A percentile compares a stretch with the other conserved stretches of the same genome.
Conservation (phyloP, 208 protist species). For the Leishmania martiniquensis region DNA sequence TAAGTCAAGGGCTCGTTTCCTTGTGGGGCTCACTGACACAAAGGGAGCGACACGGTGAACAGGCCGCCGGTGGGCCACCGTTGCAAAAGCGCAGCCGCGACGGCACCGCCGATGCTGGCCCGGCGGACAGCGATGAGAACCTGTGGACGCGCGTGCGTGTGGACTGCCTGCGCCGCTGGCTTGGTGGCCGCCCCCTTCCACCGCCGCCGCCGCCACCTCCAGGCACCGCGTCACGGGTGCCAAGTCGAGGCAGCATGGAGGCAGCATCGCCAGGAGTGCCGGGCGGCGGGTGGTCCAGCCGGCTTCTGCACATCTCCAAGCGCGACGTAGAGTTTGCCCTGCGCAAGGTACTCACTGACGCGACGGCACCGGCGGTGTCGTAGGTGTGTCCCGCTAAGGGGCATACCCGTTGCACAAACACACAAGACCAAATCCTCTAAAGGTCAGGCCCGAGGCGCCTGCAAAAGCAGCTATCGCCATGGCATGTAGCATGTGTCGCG, state of each 20-base stretch:
- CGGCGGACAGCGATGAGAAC: not conserved
- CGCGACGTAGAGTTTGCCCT: slow-evolving; percentile 63
- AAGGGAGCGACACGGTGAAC: not conserved
- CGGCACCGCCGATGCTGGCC: not conserved
- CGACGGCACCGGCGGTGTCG: not conserved
- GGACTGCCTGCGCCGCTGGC: slow-evolving; percentile 4
- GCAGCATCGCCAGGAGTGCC: not conserved
- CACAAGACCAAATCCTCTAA: not conserved
- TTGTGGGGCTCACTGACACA: slow-evolving; percentile 9
- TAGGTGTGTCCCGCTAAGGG: not conserved
- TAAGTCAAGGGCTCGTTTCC: slow-evolving; percentile 16
- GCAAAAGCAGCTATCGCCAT: not conserved
- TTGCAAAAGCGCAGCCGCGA: slow-evolving; percentile 5
- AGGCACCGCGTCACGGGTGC: slow-evolving; percentile 3
- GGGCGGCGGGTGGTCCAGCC: slow-evolving; percentile 4
- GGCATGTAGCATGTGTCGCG: not conserved
- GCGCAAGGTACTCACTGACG: slow-evolving; percentile 22
- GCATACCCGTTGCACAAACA: not conserved
- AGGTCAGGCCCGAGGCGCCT: not conserved
- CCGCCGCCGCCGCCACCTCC: slow-evolving; percentile 10
- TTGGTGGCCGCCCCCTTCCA: slow-evolving; percentile 12
- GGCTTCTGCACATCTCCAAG: slow-evolving; percentile 37
- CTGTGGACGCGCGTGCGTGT: slow-evolving; percentile 20
- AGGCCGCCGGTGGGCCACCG: not conserved
- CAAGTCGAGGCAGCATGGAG: not conserved